A percentile compares a stretch with the other conserved stretches of the same genome.
Conservation (phyloP, 2,329 filamentous ascomycete species). For the Colletotrichum godetiae region DNA sequence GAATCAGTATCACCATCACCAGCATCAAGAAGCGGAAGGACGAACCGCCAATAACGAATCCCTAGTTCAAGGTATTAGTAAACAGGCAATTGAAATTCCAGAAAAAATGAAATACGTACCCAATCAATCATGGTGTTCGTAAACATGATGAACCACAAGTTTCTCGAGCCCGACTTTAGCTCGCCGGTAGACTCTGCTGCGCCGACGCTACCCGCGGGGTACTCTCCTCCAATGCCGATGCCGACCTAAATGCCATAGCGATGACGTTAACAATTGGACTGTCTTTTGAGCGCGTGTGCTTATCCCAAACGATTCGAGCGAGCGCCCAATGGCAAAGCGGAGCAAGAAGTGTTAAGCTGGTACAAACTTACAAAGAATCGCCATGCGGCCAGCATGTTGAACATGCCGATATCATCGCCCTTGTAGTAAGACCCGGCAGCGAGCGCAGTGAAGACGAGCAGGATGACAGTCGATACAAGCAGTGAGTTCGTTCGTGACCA, state of each 20-base stretch:
- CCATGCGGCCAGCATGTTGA: slow-evolving; percentile 82
- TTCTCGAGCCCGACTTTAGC: slow-evolving; percentile 82
- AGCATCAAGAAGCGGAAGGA: neutral
- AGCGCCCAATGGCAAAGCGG: no score
- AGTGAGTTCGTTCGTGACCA: slow-evolving; percentile 88
- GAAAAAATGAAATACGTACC: slow-evolving; percentile 28
- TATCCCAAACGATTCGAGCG: neutral
- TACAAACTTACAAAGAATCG: slow-evolving; percentile 77
- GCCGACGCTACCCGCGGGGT: slow-evolving; percentile 85
- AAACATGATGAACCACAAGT: slow-evolving; percentile 91
- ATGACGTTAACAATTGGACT: slow-evolving; percentile 8
- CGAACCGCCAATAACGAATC: slow-evolving; percentile 83
- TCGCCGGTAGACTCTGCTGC: slow-evolving; percentile 87
- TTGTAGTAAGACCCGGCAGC: slow-evolving; percentile 81
- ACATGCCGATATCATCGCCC: slow-evolving; percentile 76
- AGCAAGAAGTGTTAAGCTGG: neutral
- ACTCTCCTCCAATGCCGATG: slow-evolving; percentile 64
- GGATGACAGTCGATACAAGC: slow-evolving; percentile 82
- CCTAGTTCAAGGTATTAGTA: slow-evolving; percentile 44
- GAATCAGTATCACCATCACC: neutral
- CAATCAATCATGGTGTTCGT: slow-evolving; percentile 89
- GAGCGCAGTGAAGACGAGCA: slow-evolving; percentile 87
- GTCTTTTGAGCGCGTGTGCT: neutral
- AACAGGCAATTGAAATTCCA: slow-evolving; percentile 44
- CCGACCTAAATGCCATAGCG: slow-evolving; percentile 6